These are phyloP conservation scores for Marasmius sp. DNA, from an alignment of 1,284 basidiomycete species.

Conservation along the genomic window DNA sequence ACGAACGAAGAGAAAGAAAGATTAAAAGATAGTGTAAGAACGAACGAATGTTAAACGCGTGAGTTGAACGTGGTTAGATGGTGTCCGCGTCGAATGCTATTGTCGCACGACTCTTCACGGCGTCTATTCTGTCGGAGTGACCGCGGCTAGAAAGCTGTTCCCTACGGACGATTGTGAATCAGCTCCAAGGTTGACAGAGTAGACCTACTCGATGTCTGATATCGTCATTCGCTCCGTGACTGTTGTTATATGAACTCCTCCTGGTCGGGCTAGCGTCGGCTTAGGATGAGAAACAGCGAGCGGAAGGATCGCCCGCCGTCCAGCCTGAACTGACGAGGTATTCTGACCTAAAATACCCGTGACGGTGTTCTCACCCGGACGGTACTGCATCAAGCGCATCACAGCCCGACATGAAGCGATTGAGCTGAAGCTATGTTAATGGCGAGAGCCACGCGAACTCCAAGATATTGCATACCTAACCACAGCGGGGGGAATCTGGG, in stretches of 20 bases:
- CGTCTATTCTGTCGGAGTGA: too few species aligned
- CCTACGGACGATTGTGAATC: too few species aligned
- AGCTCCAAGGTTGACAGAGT: too few species aligned
- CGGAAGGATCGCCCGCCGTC: not conserved
- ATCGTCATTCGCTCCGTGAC: conserved; percentile 55
- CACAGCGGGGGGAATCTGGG: conserved; percentile 62
- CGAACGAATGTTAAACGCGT: too few species aligned
- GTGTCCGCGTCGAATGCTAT: too few species aligned
- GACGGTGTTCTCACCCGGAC: conserved; percentile 36
- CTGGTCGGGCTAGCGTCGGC: conserved; percentile 39
- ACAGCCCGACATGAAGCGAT: conserved; percentile 68
- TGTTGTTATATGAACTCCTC: conserved; percentile 48
- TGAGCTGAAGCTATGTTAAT: conserved; percentile 33
- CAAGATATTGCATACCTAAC: conserved; percentile 47
- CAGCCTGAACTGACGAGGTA: conserved; percentile 6
- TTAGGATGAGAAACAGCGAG: conserved; percentile 21
- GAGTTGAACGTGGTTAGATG: too few species aligned
- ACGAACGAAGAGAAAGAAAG: too few species aligned
- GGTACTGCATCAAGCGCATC: conserved; percentile 59
- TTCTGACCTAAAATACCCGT: conserved; percentile 46
- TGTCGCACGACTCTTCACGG: too few species aligned
- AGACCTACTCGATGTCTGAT: conserved; percentile 27
- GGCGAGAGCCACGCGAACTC: not conserved
- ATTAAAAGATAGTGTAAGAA: too few species aligned
- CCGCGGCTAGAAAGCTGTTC: too few species aligned